Evolutionary conservation across 2,329 filamentous ascomycete genomes (phyloP).

Genomic region (Biscogniauxia marginata): DNA sequence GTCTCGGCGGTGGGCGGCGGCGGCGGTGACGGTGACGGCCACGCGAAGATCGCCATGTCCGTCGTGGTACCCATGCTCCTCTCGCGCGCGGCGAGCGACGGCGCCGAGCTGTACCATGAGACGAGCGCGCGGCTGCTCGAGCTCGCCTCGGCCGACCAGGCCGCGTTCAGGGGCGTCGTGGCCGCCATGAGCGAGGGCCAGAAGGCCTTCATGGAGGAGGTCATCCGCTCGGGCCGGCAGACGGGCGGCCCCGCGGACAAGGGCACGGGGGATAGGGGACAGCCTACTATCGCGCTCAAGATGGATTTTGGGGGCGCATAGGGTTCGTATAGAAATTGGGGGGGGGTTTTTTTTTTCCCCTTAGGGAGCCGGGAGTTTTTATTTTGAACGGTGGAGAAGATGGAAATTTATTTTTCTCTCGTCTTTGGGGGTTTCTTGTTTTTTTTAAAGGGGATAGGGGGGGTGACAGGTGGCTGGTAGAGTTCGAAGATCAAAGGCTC

Average conservation of each 20-base stretch:
- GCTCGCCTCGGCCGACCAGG: conserved; percentile 72
- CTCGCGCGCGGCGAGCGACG: conserved; percentile 65
- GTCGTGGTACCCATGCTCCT: conserved; percentile 78
- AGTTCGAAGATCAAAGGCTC: too few species aligned
- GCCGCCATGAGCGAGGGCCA: conserved; percentile 67
- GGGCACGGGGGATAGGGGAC: conserved; percentile 44
- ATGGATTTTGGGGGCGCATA: conserved; percentile 82
- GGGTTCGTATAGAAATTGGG: not conserved
- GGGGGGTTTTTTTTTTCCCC: too few species aligned
- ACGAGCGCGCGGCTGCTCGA: conserved; percentile 77
- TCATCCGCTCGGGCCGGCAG: conserved; percentile 66
- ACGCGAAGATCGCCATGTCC: conserved; percentile 63
- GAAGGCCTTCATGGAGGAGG: conserved; percentile 75
- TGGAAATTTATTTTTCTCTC: too few species aligned
- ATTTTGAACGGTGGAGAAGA: too few species aligned
- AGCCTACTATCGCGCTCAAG: conserved; percentile 87
- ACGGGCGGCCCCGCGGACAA: conserved; percentile 40
- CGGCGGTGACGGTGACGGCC: conserved; percentile 23
- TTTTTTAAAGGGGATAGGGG: too few species aligned
- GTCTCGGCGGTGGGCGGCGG: conserved; percentile 48
- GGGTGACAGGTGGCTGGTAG: too few species aligned
- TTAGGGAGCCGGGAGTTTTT: too few species aligned
- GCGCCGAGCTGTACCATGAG: conserved; percentile 62
- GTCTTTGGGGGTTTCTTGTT: too few species aligned
- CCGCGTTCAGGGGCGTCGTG: conserved; percentile 72